Evolutionary conservation across 345 rosid genomes (phyloP).

Genomic region (Melaleuca quinquenervia): DNA sequence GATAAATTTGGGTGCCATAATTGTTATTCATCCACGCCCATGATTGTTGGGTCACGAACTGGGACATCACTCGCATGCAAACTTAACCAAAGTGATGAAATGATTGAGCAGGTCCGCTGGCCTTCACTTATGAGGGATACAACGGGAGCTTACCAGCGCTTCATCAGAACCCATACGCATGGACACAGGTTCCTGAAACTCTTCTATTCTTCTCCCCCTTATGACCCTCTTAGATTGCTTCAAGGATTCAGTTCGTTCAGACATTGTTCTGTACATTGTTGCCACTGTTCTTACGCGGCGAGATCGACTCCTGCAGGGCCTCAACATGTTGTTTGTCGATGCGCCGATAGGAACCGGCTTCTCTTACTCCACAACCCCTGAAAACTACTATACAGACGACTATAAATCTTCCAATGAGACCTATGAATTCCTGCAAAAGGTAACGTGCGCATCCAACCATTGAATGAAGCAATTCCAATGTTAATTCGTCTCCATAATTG

Average conservation of each 20-base stretch:
- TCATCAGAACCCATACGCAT: constrained; percentile 7
- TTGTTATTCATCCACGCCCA: not conserved
- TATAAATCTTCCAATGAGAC: not conserved
- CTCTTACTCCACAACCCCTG: constrained; percentile 17
- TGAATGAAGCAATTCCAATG: not conserved
- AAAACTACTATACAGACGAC: constrained; percentile 12
- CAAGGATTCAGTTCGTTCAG: not conserved
- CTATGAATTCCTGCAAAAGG: constrained; percentile 17
- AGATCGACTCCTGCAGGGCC: not conserved
- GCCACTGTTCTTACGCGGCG: not conserved
- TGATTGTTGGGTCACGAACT: not conserved
- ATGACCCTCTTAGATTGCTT: not conserved
- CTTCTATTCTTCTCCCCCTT: not conserved
- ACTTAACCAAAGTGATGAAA: not conserved
- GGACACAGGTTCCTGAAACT: constrained; percentile 15
- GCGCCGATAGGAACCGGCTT: constrained; percentile 22
- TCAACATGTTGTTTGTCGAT: constrained; percentile 18
- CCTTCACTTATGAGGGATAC: constrained; percentile 7
- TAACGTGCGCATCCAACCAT: not conserved
- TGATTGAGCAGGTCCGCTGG: constrained; percentile 15
- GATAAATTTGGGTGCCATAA: not conserved
- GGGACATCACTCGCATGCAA: not conserved
- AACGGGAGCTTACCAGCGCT: constrained; percentile 13
- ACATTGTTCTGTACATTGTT: not conserved
- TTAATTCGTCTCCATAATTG: not conserved